A percentile compares a stretch with the other conserved stretches of the same genome.
phyloP scores from a whole-genome alignment of 2,329 filamentous ascomycete genomes.

The Cordyceps militaris region DNA sequence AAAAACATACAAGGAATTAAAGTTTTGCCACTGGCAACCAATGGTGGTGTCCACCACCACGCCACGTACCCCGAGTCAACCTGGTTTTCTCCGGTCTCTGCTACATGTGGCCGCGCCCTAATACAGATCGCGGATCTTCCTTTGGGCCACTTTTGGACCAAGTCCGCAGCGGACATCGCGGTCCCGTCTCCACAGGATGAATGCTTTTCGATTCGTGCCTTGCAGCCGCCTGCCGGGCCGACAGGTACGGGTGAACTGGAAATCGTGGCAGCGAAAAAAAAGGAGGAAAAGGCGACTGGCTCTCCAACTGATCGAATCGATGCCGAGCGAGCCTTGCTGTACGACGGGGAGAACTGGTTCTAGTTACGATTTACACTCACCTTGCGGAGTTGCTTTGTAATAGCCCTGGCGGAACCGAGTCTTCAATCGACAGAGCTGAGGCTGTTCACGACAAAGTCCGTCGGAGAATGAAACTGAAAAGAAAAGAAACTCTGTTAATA shows the following conservation, averaged over 20 bases:
- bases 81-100: no score
- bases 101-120: no score
- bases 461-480: no score
- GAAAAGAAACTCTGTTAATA: no score
- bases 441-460: no score
- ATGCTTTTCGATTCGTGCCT: background rate
- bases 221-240: background rate
- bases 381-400: conserved; percentile 2
- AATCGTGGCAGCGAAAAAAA: background rate
- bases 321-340: background rate
- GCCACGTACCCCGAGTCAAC: background rate
- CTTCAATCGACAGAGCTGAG: no score
- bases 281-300: background rate
- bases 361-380: background rate
- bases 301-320: background rate
- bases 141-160: background rate
- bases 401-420: no score
- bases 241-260: background rate
- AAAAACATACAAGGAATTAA: background rate
- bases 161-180: conserved; percentile 5
- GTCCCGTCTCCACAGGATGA: background rate
- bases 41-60: background rate
- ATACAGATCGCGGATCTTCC: no score
- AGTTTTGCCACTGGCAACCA: background rate
- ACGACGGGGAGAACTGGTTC: background rate